phyloP scores from a whole-genome alignment of 2,329 filamentous ascomycete genomes.

The Amauroascus verrucosus region DNA sequence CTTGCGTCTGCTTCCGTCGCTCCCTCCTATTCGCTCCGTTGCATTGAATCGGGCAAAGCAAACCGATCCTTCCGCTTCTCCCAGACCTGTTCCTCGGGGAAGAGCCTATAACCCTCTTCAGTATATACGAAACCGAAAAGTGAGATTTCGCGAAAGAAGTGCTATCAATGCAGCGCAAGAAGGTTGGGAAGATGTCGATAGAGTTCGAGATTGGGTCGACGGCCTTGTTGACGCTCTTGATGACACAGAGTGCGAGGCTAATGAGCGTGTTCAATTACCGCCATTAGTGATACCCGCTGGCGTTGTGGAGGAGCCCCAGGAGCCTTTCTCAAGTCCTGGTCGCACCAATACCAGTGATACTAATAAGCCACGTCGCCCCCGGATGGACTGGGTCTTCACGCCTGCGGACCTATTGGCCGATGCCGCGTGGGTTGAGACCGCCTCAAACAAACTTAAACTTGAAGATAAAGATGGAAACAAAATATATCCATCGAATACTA shows the following conservation, averaged over 20 bases:
- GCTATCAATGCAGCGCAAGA: conserved; percentile 62
- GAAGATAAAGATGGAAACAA: conserved; percentile 68
- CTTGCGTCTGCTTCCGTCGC: conserved; percentile 62
- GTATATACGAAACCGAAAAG: conserved; percentile 80
- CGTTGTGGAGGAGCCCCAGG: neutral
- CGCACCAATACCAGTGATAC: conserved; percentile 30
- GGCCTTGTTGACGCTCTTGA: conserved; percentile 46
- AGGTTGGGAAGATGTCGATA: conserved; percentile 64
- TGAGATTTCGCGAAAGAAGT: conserved; percentile 66
- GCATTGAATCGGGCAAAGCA: conserved; percentile 12
- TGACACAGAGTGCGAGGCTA: conserved; percentile 36
- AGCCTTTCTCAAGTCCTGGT: conserved; percentile 2
- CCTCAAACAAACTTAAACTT: conserved; percentile 66
- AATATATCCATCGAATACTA: conserved; percentile 43
- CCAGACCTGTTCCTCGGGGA: conserved; percentile 31
- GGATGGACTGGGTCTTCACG: conserved; percentile 74
- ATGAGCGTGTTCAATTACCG: conserved; percentile 38
- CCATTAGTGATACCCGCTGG: conserved; percentile 27
- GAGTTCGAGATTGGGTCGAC: conserved; percentile 68
- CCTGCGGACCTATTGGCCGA: conserved; percentile 84
- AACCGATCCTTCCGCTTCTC: conserved; percentile 2
- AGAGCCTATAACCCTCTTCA: conserved; percentile 85
- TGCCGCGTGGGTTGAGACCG: conserved; percentile 78
- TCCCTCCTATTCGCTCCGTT: conserved; percentile 54
- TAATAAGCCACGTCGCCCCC: conserved; percentile 57